Conservation (phyloP, 345 rosid genomes). For the Salix koriyanagi region DNA sequence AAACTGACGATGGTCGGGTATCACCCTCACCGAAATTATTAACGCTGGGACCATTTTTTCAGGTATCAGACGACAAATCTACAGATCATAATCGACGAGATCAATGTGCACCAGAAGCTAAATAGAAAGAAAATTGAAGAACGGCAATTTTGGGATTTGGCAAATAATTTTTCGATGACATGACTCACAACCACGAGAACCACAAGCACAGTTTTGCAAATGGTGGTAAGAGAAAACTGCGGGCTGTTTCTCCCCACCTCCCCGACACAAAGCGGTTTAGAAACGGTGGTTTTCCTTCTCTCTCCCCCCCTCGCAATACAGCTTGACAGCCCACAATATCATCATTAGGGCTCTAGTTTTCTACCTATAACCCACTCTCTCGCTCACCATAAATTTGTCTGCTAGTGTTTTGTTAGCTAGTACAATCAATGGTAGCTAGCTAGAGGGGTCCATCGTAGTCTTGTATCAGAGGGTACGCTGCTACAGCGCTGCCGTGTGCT, state of each 20-base stretch:
- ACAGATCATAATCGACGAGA: neutral
- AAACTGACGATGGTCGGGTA: too few species aligned
- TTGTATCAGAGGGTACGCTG: neutral
- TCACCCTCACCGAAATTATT: neutral
- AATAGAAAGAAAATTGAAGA: too few species aligned
- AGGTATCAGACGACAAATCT: neutral
- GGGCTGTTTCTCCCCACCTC: constrained; percentile 46
- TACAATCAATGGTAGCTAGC: constrained; percentile 1
- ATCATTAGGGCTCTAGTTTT: constrained; percentile 1
- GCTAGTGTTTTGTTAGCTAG: constrained; percentile 24
- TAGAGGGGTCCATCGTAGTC: constrained; percentile 19
- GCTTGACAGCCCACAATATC: constrained; percentile 45
- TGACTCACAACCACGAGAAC: constrained; percentile 30
- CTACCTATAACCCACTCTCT: constrained; percentile 15
- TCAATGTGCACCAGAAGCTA: too few species aligned
- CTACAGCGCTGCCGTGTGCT: constrained; percentile 2
- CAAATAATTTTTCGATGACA: constrained; percentile 17
- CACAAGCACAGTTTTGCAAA: constrained; percentile 14
- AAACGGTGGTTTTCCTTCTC: constrained; percentile 9
- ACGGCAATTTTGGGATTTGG: neutral
- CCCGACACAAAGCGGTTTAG: constrained; percentile 51
- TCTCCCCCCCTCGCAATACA: constrained; percentile 1
- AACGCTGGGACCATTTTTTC: neutral
- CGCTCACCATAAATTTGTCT: constrained; percentile 20
- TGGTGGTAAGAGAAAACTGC: constrained; percentile 39